A percentile compares a stretch with the other conserved stretches of the same genome.
phyloP scores from a whole-genome alignment of 2,329 filamentous ascomycete species.

The Sporothrix variecibatus region DNA sequence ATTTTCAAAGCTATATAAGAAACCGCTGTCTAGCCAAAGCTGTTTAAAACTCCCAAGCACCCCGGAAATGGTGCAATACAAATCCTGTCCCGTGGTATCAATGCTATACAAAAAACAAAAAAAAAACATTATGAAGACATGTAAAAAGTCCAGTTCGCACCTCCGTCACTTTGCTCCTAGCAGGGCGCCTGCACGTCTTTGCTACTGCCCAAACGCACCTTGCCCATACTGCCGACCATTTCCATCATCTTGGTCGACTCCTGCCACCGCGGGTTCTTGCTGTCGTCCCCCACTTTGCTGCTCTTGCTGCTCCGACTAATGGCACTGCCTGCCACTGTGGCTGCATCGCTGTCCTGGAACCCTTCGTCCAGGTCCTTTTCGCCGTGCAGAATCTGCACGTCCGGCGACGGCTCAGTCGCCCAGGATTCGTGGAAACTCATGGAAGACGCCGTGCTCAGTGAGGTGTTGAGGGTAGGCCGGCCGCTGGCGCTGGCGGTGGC shows the following conservation, averaged over 20 bases:
- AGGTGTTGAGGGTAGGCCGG: constrained; percentile 7
- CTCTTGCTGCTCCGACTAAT: constrained; percentile 5
- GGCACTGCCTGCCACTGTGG: neutral
- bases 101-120: neutral
- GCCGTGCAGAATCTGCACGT: neutral
- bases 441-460: constrained; percentile 21
- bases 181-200: constrained; percentile 28
- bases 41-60: neutral
- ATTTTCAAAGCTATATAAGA: neutral
- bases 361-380: neutral
- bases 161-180: too few relatives aligned
- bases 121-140: neutral
- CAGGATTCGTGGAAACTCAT: constrained; percentile 23
- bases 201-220: constrained; percentile 25
- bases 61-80: neutral
- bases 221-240: constrained; percentile 27
- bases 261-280: constrained; percentile 19
- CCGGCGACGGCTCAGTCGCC: constrained; percentile 11
- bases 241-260: constrained; percentile 28
- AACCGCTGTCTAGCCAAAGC: neutral
- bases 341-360: constrained; percentile 9
- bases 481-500: neutral
- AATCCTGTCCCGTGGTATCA: constrained; percentile 8
- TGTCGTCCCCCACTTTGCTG: neutral
- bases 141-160: neutral